A percentile compares a stretch with the other conserved stretches of the same genome.
These are phyloP conservation scores for Candida adriatica DNA, from an alignment of 805 yeast species.

Conservation along the genomic window DNA sequence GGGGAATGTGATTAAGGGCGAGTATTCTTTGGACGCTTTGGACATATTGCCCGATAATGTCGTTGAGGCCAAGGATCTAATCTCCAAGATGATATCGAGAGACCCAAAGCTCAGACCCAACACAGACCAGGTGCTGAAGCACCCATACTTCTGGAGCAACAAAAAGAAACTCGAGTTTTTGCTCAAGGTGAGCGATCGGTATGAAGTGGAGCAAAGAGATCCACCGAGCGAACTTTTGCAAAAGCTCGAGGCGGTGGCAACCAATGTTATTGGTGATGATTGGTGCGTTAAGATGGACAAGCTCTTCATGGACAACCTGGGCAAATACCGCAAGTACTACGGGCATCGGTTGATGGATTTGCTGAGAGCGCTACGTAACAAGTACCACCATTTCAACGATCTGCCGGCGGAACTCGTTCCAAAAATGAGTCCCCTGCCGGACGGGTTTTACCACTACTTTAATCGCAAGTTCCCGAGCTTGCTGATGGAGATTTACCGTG, in stretches of 20 bases:
- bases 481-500: constrained; percentile 64
- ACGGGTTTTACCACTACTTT: constrained; percentile 78
- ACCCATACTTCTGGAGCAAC: constrained; percentile 83
- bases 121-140: constrained; percentile 59
- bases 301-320: constrained; percentile 74
- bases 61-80: constrained; percentile 66
- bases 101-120: constrained; percentile 70
- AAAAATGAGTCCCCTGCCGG: constrained; percentile 74
- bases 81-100: constrained; percentile 59
- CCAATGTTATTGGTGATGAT: constrained; percentile 50
- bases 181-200: constrained; percentile 82
- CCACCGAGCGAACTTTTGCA: constrained; percentile 61
- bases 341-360: constrained; percentile 76
- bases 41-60: constrained; percentile 30
- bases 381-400: constrained; percentile 92
- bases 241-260: constrained; percentile 46
- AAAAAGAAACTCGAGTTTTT: constrained; percentile 76
- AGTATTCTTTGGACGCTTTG: constrained; percentile 29
- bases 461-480: constrained; percentile 68
- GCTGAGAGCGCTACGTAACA: constrained; percentile 83
- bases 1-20: constrained; percentile 74
- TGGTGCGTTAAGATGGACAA: constrained; percentile 75
- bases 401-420: constrained; percentile 59
- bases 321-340: constrained; percentile 85
- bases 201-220: constrained; percentile 77